phyloP scores from a whole-genome alignment of 768 basidiomycete genomes.

The Sporobolomyces phaffii region DNA sequence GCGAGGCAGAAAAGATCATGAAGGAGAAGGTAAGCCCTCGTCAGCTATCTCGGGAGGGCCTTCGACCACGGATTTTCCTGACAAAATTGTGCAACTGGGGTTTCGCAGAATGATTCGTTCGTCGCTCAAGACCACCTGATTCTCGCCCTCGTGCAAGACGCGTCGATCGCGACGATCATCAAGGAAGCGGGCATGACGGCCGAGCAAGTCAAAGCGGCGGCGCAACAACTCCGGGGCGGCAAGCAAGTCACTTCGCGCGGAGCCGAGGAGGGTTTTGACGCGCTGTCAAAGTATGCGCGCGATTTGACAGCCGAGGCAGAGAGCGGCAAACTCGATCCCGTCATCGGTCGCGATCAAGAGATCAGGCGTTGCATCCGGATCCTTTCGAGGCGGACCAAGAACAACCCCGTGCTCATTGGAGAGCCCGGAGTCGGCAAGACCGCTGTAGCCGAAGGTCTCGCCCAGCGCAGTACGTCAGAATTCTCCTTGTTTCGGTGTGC shows the following conservation, averaged over 20 bases:
- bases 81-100: too few relatives aligned
- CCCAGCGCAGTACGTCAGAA: slow-evolving; percentile 59
- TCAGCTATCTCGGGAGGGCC: neutral
- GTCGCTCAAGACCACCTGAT: slow-evolving; percentile 90
- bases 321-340: slow-evolving; percentile 49
- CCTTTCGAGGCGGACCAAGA: slow-evolving; percentile 63
- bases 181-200: slow-evolving; percentile 66
- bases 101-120: slow-evolving; percentile 64
- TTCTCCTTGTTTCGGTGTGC: neutral
- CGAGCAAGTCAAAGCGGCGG: slow-evolving; percentile 65
- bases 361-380: slow-evolving; percentile 42
- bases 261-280: slow-evolving; percentile 89
- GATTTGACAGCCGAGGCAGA: slow-evolving; percentile 47
- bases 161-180: slow-evolving; percentile 60
- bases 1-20: slow-evolving; percentile 68
- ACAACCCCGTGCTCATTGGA: slow-evolving; percentile 94
- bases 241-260: slow-evolving; percentile 74
- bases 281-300: slow-evolving; percentile 58
- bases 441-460: slow-evolving; percentile 87
- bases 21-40: slow-evolving; percentile 52
- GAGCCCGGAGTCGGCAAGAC: slow-evolving; percentile 91
- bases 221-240: slow-evolving; percentile 74
- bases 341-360: slow-evolving; percentile 46
- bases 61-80: neutral
- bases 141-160: slow-evolving; percentile 72